Percentiles rank a stretch among this genome's conserved stretches.
phyloP scores from a whole-genome alignment of 1,139 yeast genomes.

The Yamadazyma kanchanaburiensis region DNA sequence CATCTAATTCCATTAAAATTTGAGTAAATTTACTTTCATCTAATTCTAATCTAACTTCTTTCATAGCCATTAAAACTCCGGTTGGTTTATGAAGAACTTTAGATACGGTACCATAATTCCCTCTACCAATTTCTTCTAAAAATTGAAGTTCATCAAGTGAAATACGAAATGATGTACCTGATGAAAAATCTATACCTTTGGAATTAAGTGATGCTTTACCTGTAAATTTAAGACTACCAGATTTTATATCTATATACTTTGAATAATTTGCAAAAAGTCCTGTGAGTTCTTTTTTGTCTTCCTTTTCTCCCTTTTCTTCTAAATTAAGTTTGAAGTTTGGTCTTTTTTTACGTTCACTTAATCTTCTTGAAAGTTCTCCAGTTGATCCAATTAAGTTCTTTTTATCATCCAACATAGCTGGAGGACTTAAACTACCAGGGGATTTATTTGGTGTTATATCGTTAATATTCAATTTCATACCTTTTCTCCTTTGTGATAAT shows the following conservation, averaged over 20 bases:
- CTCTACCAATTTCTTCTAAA: constrained; percentile 85
- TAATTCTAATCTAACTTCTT: constrained; percentile 86
- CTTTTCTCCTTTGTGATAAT: constrained; percentile 60
- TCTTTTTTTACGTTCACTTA: constrained; percentile 35
- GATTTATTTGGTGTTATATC: constrained; percentile 18
- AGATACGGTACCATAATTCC: constrained; percentile 93
- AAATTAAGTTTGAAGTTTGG: constrained; percentile 40
- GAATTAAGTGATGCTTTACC: constrained; percentile 93
- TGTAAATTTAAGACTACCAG: constrained; percentile 87
- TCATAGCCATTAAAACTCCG: constrained; percentile 92
- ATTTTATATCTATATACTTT: constrained; percentile 83
- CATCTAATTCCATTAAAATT: constrained; percentile 92
- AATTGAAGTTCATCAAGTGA: constrained; percentile 84
- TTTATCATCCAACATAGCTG: constrained; percentile 10
- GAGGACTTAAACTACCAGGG: constrained; percentile 12
- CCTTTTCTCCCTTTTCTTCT: neutral
- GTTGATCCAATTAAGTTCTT: constrained; percentile 17
- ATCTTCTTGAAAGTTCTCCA: constrained; percentile 34
- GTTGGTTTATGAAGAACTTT: constrained; percentile 95
- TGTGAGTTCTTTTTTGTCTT: constrained; percentile 26
- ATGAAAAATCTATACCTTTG: constrained; percentile 84
- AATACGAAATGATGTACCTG: constrained; percentile 84
- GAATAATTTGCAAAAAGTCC: constrained; percentile 79
- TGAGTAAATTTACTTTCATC: constrained; percentile 92
- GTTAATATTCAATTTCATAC: constrained; percentile 46